Base-by-base conservation (phyloP, 768 basidiomycete species). In the Heimioporus sp. region DNA sequence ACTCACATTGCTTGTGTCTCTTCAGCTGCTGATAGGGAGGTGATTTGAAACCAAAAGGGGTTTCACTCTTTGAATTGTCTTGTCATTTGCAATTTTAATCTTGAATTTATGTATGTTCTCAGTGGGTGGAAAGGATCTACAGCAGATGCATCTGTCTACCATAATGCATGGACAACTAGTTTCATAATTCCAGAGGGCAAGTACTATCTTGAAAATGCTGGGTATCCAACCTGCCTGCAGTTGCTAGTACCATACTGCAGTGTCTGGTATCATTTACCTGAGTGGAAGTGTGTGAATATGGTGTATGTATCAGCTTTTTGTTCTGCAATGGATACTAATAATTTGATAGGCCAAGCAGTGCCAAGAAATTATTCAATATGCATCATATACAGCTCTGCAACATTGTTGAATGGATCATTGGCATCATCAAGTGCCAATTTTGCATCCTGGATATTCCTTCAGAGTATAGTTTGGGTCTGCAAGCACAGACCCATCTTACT, bases 261-360 rank as follows among this genome's bases (percentile, higher is more conserved):
- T 2, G 34, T 50, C 2, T 5, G 17, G 4, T 76, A 77, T 58
- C 72, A 76, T 44, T 60, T 75, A 35, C 56, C 56, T 10, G 69
- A 75, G 48, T 76, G 72, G 70, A 50, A 19, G 2, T 24, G 10
- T 1, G 34, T 49, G 11, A 7, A 24, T 24, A 24, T 24, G 21
- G 5, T 24, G 21, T 24, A 24, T 24, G 21, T 24, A 24, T 24
- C 21, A 3, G 21, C 21, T 24, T 5, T 24, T 24, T 24, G 21
- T 24, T 24, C 21, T 5, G 5, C 3, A 24, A 24, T 24, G 21
- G 21, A 5, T 24, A 5, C 21, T 24, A 5, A 24, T 24, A 24
- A 3, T 24, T 24, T 24, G 2, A 24, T 5, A 24, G 21, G 5
- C 21, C 21, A 24, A 24, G 21, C 3, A 24, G 5, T 24, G 21